phyloP scores from a whole-genome alignment of 2,329 filamentous ascomycete species.

The Chaetomium sp. region DNA sequence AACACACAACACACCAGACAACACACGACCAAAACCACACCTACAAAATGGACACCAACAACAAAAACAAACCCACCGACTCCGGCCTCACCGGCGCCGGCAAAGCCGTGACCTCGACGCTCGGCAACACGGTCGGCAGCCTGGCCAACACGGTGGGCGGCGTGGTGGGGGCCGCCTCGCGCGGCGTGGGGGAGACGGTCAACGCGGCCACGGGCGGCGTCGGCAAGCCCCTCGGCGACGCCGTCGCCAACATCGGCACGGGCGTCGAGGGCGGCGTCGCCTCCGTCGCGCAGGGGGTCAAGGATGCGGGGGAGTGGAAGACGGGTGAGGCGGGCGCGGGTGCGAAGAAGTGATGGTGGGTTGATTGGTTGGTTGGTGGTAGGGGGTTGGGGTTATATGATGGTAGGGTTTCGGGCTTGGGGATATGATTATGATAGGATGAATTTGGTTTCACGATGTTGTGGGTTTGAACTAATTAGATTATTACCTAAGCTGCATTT shows the following conservation, averaged over 20 bases:
- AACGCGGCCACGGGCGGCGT: slow-evolving; percentile 55
- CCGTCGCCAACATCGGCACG: slow-evolving; percentile 53
- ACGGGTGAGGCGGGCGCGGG: slow-evolving; percentile 32
- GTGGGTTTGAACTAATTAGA: no score
- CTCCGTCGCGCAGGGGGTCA: slow-evolving; percentile 55
- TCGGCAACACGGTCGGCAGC: slow-evolving; percentile 40
- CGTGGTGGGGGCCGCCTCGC: slow-evolving; percentile 52
- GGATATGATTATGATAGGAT: no score
- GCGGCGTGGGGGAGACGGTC: slow-evolving; percentile 59
- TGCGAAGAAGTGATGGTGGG: neutral
- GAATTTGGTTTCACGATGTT: no score
- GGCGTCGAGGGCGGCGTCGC: slow-evolving; percentile 55
- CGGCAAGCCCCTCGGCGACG: slow-evolving; percentile 59
- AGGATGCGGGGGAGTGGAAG: slow-evolving; percentile 62
- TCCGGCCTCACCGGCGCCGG: slow-evolving; percentile 36
- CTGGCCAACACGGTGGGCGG: slow-evolving; percentile 41
- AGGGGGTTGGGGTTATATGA: neutral
- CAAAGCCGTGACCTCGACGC: slow-evolving; percentile 37
- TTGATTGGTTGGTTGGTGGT: neutral
- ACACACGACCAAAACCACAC: neutral
- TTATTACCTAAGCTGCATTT: no score
- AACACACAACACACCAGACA: neutral
- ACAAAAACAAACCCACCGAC: slow-evolving; percentile 30
- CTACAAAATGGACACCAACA: slow-evolving; percentile 31
- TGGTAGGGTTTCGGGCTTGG: no score